Conservation (phyloP, 768 basidiomycete genomes). For the Phanerochaete sordida region DNA sequence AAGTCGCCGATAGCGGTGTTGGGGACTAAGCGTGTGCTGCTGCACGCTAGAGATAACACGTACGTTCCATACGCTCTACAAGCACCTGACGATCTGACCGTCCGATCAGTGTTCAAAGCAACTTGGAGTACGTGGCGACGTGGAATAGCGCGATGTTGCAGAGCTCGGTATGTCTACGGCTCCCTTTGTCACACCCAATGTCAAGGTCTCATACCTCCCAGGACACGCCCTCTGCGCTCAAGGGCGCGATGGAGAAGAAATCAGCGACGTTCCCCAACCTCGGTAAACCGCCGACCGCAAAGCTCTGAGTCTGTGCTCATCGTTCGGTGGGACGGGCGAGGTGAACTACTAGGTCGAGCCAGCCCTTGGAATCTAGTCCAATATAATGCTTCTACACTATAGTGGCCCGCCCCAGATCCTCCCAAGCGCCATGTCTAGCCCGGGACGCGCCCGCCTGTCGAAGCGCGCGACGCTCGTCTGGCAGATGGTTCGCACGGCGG, state of each 20-base stretch:
- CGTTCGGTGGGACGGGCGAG: no score
- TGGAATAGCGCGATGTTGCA: slow-evolving; percentile 58
- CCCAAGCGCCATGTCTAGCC: no score
- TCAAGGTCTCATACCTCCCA: neutral
- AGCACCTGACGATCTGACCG: neutral
- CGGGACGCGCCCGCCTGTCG: no score
- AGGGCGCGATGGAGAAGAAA: slow-evolving; percentile 16
- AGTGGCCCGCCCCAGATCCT: no score
- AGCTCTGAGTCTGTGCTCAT: neutral
- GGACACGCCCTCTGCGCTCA: slow-evolving; percentile 16
- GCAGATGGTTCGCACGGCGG: no score
- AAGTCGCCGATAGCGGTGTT: slow-evolving; percentile 81
- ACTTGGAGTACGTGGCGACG: slow-evolving; percentile 51
- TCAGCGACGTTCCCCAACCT: slow-evolving; percentile 14
- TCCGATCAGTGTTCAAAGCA: slow-evolving; percentile 35
- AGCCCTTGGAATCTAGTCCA: no score
- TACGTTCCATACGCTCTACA: slow-evolving; percentile 28
- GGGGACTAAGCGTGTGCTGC: slow-evolving; percentile 74
- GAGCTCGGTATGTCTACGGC: slow-evolving; percentile 33
- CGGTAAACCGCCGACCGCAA: slow-evolving; percentile 12
- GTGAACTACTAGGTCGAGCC: no score
- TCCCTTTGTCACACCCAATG: neutral
- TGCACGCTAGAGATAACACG: slow-evolving; percentile 79
- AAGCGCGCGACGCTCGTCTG: no score
- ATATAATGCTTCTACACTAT: no score